Conservation (phyloP, 1,284 basidiomycete species). For the Trametes hirsuta region DNA sequence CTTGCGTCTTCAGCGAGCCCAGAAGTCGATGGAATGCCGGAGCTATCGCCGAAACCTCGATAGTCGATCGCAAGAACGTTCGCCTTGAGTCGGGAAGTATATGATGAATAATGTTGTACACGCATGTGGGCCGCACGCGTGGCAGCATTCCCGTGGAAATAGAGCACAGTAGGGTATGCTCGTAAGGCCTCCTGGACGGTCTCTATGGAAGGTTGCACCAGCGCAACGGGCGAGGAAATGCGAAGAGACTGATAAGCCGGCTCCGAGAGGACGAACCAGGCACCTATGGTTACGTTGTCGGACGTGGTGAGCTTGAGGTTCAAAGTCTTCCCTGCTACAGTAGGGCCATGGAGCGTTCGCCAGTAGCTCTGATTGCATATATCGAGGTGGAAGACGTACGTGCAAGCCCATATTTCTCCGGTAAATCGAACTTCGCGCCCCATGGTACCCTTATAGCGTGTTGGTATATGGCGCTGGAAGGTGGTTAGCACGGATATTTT, state of each 20-base stretch:
- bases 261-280: conserved; percentile 89
- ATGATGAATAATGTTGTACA: conserved; percentile 61
- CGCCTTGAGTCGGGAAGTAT: conserved; percentile 63
- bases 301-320: conserved; percentile 50
- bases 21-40: conserved; percentile 73
- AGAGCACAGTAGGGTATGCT: conserved; percentile 76
- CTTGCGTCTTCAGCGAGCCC: conserved; percentile 81
- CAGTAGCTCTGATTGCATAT: not conserved
- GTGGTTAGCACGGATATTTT: not conserved
- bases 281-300: conserved; percentile 82
- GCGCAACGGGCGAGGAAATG: conserved; percentile 33
- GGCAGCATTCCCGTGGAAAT: conserved; percentile 89
- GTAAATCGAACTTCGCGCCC: conserved; percentile 63
- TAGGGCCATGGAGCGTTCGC: too few species aligned
- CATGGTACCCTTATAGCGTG: conserved; percentile 71
- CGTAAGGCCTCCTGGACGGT: conserved; percentile 52
- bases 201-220: conserved; percentile 37
- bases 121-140: conserved; percentile 73
- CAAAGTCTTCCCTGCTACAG: conserved; percentile 21
- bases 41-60: conserved; percentile 91
- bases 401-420: conserved; percentile 81
- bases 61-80: conserved; percentile 91
- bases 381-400: conserved; percentile 53
- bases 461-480: conserved; percentile 58
- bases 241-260: conserved; percentile 56